phyloP scores from a whole-genome alignment of 495 filamentous ascomycete genomes.

The Penicillium maclennaniae region DNA sequence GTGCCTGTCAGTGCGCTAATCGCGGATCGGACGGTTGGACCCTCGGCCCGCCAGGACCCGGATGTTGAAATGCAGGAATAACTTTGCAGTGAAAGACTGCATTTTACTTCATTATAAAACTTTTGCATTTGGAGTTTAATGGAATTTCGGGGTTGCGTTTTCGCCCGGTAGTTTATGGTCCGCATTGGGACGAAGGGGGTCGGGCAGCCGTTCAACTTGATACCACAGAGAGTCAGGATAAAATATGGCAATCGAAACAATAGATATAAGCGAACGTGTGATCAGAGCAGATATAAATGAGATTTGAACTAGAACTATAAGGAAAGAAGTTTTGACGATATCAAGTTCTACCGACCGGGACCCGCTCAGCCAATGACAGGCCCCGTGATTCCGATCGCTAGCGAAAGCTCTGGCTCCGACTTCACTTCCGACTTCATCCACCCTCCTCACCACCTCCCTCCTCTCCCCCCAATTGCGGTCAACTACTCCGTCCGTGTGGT shows the following conservation, averaged over 20 bases:
- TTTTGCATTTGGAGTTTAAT: conserved; percentile 29
- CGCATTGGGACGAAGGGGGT: conserved; percentile 14
- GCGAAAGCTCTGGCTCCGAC: conserved; percentile 45
- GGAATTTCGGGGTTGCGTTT: conserved; percentile 15
- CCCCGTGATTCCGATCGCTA: conserved; percentile 47
- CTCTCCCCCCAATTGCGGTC: conserved; percentile 36
- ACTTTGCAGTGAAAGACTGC: neutral
- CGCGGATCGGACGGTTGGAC: conserved; percentile 34
- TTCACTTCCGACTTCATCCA: conserved; percentile 45
- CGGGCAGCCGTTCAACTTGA: neutral
- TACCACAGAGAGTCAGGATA: neutral
- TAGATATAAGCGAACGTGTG: no score
- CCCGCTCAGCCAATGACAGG: conserved; percentile 39
- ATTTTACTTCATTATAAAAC: conserved; percentile 4
- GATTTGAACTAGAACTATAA: neutral
- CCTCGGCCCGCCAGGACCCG: conserved; percentile 25
- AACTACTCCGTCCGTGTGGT: conserved; percentile 20
- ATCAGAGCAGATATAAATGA: no score
- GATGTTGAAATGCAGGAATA: conserved; percentile 57
- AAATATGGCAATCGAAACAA: conserved; percentile 4
- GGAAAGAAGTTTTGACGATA: conserved; percentile 10
- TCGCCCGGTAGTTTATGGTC: conserved; percentile 10
- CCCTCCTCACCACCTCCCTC: conserved; percentile 19
- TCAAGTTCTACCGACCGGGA: conserved; percentile 10
- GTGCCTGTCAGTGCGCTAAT: conserved; percentile 39